These are phyloP conservation scores for Penicillium sp. DNA, from an alignment of 2,329 filamentous ascomycete species.

Conservation along the genomic window DNA sequence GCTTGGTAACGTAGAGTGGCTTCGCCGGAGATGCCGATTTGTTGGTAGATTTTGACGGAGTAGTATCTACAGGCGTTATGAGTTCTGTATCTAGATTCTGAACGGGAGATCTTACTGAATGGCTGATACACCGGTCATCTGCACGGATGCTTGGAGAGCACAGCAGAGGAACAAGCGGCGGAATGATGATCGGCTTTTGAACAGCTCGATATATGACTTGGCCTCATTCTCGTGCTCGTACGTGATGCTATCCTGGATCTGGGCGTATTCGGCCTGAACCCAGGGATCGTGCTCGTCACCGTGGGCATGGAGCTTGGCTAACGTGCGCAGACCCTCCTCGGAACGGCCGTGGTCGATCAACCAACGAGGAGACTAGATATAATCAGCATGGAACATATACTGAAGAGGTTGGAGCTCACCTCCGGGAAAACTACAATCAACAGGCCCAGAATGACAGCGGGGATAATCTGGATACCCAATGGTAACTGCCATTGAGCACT, in stretches of 20 bases:
- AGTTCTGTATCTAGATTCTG: not conserved
- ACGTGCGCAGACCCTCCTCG: slow-evolving; percentile 61
- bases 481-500: slow-evolving; percentile 58
- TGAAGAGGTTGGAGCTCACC: slow-evolving; percentile 15
- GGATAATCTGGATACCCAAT: slow-evolving; percentile 67
- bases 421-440: slow-evolving; percentile 72
- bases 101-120: slow-evolving; percentile 52
- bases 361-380: slow-evolving; percentile 57
- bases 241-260: slow-evolving; percentile 64
- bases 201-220: slow-evolving; percentile 66
- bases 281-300: slow-evolving; percentile 63
- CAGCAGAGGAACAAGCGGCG: slow-evolving; percentile 66
- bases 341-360: slow-evolving; percentile 66
- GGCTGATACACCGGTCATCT: slow-evolving; percentile 71
- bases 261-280: slow-evolving; percentile 67
- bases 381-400: not conserved
- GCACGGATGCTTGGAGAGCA: slow-evolving; percentile 64
- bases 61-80: slow-evolving; percentile 51
- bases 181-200: slow-evolving; percentile 62
- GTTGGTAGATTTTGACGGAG: slow-evolving; percentile 60
- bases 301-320: slow-evolving; percentile 66
- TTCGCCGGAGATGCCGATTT: slow-evolving; percentile 63
- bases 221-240: slow-evolving; percentile 65
- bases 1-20: slow-evolving; percentile 70
- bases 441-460: slow-evolving; percentile 59